Percentiles rank a stretch among this genome's conserved stretches.
Conservation (phyloP, 192 early-diverging fungal genomes). For the Podila epigama region DNA sequence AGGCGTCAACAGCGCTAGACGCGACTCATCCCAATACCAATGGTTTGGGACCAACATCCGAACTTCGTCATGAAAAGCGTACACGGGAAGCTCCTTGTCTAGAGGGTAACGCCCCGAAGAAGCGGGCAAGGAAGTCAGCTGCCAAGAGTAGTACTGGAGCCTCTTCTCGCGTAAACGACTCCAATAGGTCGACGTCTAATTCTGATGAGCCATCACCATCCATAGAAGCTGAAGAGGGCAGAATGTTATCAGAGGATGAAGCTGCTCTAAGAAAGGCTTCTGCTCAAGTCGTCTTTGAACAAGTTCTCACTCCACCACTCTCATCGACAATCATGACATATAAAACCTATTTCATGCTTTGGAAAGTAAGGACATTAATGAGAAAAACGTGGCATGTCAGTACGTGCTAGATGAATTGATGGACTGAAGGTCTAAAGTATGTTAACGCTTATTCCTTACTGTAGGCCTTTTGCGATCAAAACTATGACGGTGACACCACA, state of each 20-base stretch:
- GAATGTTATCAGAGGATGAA: neutral
- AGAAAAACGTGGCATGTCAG: neutral
- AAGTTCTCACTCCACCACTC: neutral
- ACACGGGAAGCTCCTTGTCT: neutral
- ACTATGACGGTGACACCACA: neutral
- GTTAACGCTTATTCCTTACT: no score
- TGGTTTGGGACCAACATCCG: no score
- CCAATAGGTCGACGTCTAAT: neutral
- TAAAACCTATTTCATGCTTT: neutral
- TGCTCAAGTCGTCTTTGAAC: neutral
- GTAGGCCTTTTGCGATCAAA: neutral
- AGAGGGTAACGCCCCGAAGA: neutral
- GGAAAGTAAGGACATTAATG: neutral
- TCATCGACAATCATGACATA: neutral
- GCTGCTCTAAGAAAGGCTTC: neutral
- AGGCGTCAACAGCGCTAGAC: no score
- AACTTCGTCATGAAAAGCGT: no score
- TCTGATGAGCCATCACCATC: neutral
- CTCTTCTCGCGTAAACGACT: neutral
- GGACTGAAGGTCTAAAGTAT: no score
- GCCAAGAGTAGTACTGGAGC: neutral
- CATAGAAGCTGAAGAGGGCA: neutral
- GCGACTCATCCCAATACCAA: neutral
- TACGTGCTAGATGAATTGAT: neutral
- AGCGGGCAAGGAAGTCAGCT: neutral